Evolutionary conservation across 495 filamentous ascomycete genomes (phyloP), one percentile per base, ranked within the genome.

Genomic region (Aspergillus homomorphus): DNA sequence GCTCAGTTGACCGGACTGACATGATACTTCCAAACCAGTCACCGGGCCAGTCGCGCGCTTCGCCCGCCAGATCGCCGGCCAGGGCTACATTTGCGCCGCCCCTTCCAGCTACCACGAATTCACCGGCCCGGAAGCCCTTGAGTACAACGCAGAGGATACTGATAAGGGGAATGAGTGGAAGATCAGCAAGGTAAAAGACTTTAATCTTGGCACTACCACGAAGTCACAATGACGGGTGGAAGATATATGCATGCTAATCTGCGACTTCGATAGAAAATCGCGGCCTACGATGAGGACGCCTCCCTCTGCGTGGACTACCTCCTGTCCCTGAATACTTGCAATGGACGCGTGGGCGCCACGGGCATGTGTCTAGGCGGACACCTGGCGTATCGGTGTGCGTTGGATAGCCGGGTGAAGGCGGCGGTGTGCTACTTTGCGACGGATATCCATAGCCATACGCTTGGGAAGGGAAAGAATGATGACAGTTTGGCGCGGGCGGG

Each of bases 311-410:
- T 98, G 51, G 84, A 89, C 69, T 75, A 83, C 58, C 85, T 98
- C 6, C 73, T 95, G 44, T 80, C 80, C 15, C 80, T 96, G 12
- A 77, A 80, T 8, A 96, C 90, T 20, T 96, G 92, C 71, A 96
- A 86, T 62, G 92, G 93, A 30, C 82, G 83, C 12, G 84, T 98
- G 54, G 93, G 93, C 44, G 77, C 89, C 2, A 96, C 92, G 8
- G 93, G 93, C 30, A 98, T 98, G 93, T 96, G 93, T 71, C 84
- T 98, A 3, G 93, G 93, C 53, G 93, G 93, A 4, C 93, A 98
- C 70, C 81, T 96, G 21, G 88, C 93, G 43, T 89, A 90, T 63
- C 84, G 93, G 52, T 91, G 89, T 65, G 90, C 86, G 54, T 77
- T 96, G 51, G 90, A 96, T 68, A 79, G 80, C 21, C 80, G 91